Evolutionary conservation across 345 rosid species (phyloP).

Genomic region (Cardamine chenopodiifolia): DNA sequence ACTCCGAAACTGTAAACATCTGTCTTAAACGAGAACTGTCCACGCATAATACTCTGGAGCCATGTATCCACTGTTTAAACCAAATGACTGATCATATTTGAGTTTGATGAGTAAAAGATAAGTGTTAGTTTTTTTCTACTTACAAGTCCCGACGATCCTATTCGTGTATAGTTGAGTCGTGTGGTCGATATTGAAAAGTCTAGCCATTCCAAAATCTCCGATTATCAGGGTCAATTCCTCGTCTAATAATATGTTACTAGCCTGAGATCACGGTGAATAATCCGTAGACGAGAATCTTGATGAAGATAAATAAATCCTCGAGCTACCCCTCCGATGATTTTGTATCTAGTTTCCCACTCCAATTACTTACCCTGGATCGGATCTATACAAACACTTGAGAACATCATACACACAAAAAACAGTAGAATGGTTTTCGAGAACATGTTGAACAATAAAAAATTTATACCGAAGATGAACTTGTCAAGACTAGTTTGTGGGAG

Average conservation of each 20-base stretch:
- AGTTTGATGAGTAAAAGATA: background rate
- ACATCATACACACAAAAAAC: background rate
- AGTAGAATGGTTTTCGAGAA: background rate
- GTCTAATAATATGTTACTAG: slow-evolving; percentile 57
- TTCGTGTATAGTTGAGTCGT: slow-evolving; percentile 45
- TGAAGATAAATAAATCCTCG: slow-evolving; percentile 46
- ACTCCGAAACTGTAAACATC: slow-evolving; percentile 68
- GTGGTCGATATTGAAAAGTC: slow-evolving; percentile 46
- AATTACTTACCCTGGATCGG: slow-evolving; percentile 30
- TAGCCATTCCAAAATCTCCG: slow-evolving; percentile 65
- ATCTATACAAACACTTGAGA: slow-evolving; percentile 32
- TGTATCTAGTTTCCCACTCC: slow-evolving; percentile 39
- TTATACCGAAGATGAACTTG: slow-evolving; percentile 47
- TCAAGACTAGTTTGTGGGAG: slow-evolving; percentile 52
- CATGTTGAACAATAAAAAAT: background rate
- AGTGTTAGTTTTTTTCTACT: slow-evolving; percentile 7
- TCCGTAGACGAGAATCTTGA: slow-evolving; percentile 59
- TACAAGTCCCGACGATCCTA: slow-evolving; percentile 56
- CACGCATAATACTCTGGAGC: slow-evolving; percentile 59
- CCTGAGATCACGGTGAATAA: slow-evolving; percentile 62
- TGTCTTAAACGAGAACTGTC: slow-evolving; percentile 55
- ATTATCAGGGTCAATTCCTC: slow-evolving; percentile 56
- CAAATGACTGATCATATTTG: background rate
- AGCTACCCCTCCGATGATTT: slow-evolving; percentile 40
- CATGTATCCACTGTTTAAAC: slow-evolving; percentile 56